Conservation (phyloP, 1,139 yeast genomes). For the Yamadazyma epiphylla region DNA sequence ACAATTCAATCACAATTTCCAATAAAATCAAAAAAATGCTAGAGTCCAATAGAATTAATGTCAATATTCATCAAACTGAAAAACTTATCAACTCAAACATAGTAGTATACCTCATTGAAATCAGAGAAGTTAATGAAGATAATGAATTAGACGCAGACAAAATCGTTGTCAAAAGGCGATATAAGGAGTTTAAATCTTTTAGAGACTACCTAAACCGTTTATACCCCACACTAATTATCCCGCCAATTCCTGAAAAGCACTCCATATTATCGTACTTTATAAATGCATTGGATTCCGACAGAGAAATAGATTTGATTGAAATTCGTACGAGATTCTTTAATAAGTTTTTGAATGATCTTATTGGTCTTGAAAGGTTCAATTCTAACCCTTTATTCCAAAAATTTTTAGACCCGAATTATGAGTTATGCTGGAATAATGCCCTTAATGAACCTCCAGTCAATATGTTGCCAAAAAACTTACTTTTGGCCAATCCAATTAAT, state of each 20-base stretch:
- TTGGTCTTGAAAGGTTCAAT: slow-evolving; percentile 16
- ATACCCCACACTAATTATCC: slow-evolving; percentile 49
- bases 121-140: slow-evolving; percentile 4
- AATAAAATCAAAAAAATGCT: slow-evolving; percentile 30
- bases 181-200: slow-evolving; percentile 52
- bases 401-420: slow-evolving; percentile 48
- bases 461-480: slow-evolving; percentile 34
- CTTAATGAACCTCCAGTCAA: slow-evolving; percentile 44
- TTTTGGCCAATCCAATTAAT: slow-evolving; percentile 42
- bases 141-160: slow-evolving; percentile 2
- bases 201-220: slow-evolving; percentile 41
- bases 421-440: slow-evolving; percentile 45
- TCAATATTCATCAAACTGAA: slow-evolving; percentile 36
- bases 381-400: slow-evolving; percentile 33
- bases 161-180: slow-evolving; percentile 43
- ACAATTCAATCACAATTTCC: slow-evolving; percentile 38
- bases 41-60: slow-evolving; percentile 21
- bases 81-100: slow-evolving; percentile 36
- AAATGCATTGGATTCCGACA: slow-evolving; percentile 35
- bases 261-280: slow-evolving; percentile 41
- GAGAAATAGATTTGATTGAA: slow-evolving; percentile 37
- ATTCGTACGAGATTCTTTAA: slow-evolving; percentile 39
- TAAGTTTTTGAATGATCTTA: slow-evolving; percentile 33
- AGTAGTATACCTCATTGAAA: slow-evolving; percentile 37
- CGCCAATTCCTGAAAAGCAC: slow-evolving; percentile 60